Conservation (phyloP, 768 basidiomycete genomes). For the Cystoderma amianthinum region DNA sequence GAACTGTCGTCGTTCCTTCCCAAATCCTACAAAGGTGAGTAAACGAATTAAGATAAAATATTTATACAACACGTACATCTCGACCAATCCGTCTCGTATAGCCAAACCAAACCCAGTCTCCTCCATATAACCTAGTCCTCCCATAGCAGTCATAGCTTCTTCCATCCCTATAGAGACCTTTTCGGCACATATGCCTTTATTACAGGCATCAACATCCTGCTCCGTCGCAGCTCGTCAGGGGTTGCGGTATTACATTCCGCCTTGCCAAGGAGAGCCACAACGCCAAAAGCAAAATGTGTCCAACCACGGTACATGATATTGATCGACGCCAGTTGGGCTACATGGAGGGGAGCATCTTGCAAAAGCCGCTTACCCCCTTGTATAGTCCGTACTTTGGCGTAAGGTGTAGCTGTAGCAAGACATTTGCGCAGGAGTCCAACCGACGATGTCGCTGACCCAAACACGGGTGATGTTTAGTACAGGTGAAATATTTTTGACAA, state of each 20-base stretch:
- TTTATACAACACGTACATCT: slow-evolving; percentile 56
- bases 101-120: slow-evolving; percentile 67
- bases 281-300: slow-evolving; percentile 56
- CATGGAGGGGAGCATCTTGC: slow-evolving; percentile 52
- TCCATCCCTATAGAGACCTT: slow-evolving; percentile 59
- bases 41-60: no score
- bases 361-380: slow-evolving; percentile 43
- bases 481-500: slow-evolving; percentile 58
- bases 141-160: slow-evolving; percentile 67
- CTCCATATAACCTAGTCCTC: slow-evolving; percentile 81
- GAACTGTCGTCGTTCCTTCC: slow-evolving; percentile 70
- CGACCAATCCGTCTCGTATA: slow-evolving; percentile 65
- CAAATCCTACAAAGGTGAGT: slow-evolving; percentile 69
- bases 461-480: slow-evolving; percentile 76
- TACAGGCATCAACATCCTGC: slow-evolving; percentile 63
- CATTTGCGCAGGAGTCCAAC: slow-evolving; percentile 54
- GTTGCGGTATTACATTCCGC: slow-evolving; percentile 48
- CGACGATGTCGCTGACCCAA: slow-evolving; percentile 51
- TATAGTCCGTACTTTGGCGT: slow-evolving; percentile 53
- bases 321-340: slow-evolving; percentile 55
- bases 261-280: slow-evolving; percentile 51
- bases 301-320: slow-evolving; percentile 61
- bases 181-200: slow-evolving; percentile 66
- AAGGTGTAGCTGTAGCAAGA: slow-evolving; percentile 59
- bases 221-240: slow-evolving; percentile 38